Conservation (phyloP, 305 asterid genomes). For the Fraxinus platypoda region DNA sequence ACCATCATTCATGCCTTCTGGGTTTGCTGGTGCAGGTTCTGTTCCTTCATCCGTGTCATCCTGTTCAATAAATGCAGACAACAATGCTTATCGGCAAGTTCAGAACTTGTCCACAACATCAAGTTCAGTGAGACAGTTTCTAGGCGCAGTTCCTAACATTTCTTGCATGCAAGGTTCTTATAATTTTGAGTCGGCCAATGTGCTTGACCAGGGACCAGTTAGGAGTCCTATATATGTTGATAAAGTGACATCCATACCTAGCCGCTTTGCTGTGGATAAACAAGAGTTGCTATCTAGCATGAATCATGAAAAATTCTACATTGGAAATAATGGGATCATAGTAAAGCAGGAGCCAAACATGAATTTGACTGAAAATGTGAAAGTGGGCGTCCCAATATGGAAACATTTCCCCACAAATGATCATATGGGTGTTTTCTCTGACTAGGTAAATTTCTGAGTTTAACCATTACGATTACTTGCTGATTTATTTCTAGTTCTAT, state of each 20-base stretch:
- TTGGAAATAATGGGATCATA: slow-evolving; percentile 39
- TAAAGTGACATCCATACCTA: slow-evolving; percentile 55
- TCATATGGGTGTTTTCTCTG: slow-evolving; percentile 50
- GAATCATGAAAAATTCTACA: slow-evolving; percentile 37
- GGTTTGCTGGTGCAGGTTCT: slow-evolving; percentile 42
- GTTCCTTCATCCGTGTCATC: slow-evolving; percentile 38
- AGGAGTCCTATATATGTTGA: slow-evolving; percentile 36
- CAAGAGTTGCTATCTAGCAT: slow-evolving; percentile 34
- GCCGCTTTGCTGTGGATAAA: slow-evolving; percentile 58
- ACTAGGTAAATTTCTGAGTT: slow-evolving; percentile 48
- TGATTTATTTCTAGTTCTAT: slow-evolving; percentile 14
- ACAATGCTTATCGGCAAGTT: slow-evolving; percentile 34
- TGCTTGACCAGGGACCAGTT: slow-evolving; percentile 38
- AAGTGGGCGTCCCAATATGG: slow-evolving; percentile 36
- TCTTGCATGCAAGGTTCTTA: slow-evolving; percentile 36
- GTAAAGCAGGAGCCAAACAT: slow-evolving; percentile 64
- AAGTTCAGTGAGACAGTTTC: slow-evolving; percentile 30
- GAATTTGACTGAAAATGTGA: slow-evolving; percentile 44
- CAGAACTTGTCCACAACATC: slow-evolving; percentile 36
- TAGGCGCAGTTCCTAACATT: slow-evolving; percentile 30
- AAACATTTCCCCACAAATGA: slow-evolving; percentile 43
- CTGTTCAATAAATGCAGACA: slow-evolving; percentile 37
- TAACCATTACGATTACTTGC: background rate
- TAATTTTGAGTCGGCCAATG: slow-evolving; percentile 27
- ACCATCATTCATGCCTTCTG: slow-evolving; percentile 28